A percentile compares a stretch with the other conserved stretches of the same genome.
Evolutionary conservation across 2,329 filamentous ascomycete species (phyloP).

Genomic region (Knufia petricola): DNA sequence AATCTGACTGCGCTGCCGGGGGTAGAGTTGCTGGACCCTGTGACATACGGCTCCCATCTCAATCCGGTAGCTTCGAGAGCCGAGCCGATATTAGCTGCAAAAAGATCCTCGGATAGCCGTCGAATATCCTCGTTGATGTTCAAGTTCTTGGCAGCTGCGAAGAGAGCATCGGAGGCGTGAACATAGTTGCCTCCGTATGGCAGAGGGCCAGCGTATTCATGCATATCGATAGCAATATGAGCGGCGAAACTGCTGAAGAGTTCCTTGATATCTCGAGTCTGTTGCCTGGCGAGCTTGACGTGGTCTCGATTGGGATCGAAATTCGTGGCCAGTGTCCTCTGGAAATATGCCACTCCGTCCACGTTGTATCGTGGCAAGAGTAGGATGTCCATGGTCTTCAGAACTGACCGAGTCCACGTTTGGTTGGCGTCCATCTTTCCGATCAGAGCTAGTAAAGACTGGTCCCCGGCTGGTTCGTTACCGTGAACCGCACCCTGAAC

Average conservation of each 20-base stretch:
- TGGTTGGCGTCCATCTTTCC: constrained; percentile 10
- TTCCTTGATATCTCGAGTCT: constrained; percentile 10
- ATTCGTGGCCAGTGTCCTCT: constrained; percentile 9
- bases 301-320: constrained; percentile 11
- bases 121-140: constrained; percentile 11
- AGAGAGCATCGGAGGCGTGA: constrained; percentile 10
- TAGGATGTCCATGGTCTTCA: constrained; percentile 10
- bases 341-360: constrained; percentile 9
- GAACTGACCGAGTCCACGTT: constrained; percentile 8
- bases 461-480: constrained; percentile 3
- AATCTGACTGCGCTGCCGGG: not conserved
- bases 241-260: constrained; percentile 10
- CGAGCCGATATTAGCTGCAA: constrained; percentile 5
- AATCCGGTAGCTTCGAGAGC: constrained; percentile 8
- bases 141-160: constrained; percentile 10
- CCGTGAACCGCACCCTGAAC: constrained; percentile 10
- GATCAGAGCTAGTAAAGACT: not conserved
- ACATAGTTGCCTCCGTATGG: constrained; percentile 9
- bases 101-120: constrained; percentile 7
- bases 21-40: constrained; percentile 7
- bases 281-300: constrained; percentile 6
- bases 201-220: constrained; percentile 7
- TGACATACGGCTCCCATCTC: constrained; percentile 10
- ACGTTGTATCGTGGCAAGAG: constrained; percentile 11
- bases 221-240: constrained; percentile 12